These are phyloP conservation scores for Mycena crocata DNA, from an alignment of 768 basidiomycete genomes.

Conservation along the genomic window DNA sequence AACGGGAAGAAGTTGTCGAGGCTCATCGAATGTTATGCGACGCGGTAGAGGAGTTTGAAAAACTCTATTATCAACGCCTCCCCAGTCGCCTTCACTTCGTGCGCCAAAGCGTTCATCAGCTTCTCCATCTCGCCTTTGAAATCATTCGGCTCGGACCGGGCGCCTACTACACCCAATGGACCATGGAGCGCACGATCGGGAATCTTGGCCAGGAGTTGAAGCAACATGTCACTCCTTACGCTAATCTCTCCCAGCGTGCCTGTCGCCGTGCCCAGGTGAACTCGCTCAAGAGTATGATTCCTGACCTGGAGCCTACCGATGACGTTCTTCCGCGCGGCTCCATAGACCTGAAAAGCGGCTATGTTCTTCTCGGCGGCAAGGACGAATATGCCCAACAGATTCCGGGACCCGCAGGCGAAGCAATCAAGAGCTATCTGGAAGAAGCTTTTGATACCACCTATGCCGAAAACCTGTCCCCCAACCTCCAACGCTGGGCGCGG, in stretches of 20 bases:
- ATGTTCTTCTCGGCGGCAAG: background rate
- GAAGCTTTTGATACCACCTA: background rate
- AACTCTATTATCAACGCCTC: conserved; percentile 38
- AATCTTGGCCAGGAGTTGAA: conserved; percentile 21
- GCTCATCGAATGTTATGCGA: conserved; percentile 37
- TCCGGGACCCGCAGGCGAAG: background rate
- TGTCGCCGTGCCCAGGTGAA: conserved; percentile 34
- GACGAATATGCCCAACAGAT: background rate
- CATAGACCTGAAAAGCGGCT: background rate
- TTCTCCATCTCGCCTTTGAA: conserved; percentile 40
- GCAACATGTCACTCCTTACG: conserved; percentile 37
- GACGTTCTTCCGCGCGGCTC: background rate
- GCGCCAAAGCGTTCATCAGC: conserved; percentile 37
- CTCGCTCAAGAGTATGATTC: conserved; percentile 28
- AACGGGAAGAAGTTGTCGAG: conserved; percentile 23
- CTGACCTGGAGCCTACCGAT: conserved; percentile 17
- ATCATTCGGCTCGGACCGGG: conserved; percentile 35
- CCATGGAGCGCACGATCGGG: conserved; percentile 41
- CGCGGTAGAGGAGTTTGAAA: conserved; percentile 41
- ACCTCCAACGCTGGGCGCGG: conserved; percentile 31
- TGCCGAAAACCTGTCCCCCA: conserved; percentile 13
- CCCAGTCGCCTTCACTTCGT: conserved; percentile 42
- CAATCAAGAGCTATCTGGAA: background rate
- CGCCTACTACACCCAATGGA: conserved; percentile 43
- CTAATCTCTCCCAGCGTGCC: conserved; percentile 42